Conservation (phyloP, 768 basidiomycete genomes). For the Myochromella boudieri region DNA sequence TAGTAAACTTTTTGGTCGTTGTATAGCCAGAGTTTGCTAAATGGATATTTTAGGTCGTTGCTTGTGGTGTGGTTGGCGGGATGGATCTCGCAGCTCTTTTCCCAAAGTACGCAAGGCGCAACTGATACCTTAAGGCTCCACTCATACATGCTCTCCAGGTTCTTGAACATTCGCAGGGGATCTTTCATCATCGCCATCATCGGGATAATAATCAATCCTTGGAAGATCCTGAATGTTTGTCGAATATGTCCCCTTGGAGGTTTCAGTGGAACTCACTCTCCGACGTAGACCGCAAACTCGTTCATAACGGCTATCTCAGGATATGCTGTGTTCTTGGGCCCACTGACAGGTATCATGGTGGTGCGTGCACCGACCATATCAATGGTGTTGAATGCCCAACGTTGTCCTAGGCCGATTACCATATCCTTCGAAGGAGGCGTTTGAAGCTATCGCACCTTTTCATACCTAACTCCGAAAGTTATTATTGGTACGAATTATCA, state of each 20-base stretch:
- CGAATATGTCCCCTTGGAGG: neutral
- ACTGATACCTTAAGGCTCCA: neutral
- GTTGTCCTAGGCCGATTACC: slow-evolving; percentile 24
- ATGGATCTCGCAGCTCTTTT: slow-evolving; percentile 31
- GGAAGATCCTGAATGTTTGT: slow-evolving; percentile 28
- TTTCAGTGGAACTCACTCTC: neutral
- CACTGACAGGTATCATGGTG: slow-evolving; percentile 31
- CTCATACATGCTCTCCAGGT: slow-evolving; percentile 15
- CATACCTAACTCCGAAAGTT: slow-evolving; percentile 21
- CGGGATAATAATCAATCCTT: slow-evolving; percentile 30
- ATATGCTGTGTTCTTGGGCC: slow-evolving; percentile 30
- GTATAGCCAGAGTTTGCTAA: neutral
- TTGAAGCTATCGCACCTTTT: slow-evolving; percentile 29
- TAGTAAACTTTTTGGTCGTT: neutral
- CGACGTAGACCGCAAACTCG: slow-evolving; percentile 18
- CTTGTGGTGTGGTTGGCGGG: slow-evolving; percentile 31
- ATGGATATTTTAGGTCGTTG: slow-evolving; percentile 19
- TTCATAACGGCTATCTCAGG: slow-evolving; percentile 31
- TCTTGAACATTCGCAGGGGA: slow-evolving; percentile 28
- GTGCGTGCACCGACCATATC: slow-evolving; percentile 11
- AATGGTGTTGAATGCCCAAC: neutral
- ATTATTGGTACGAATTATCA: slow-evolving; percentile 30
- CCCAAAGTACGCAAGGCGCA: slow-evolving; percentile 16
- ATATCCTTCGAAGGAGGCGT: slow-evolving; percentile 22
- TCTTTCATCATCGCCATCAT: slow-evolving; percentile 28